phyloP scores from a whole-genome alignment of 2,329 filamentous ascomycete species.

The Nemania serpens region DNA sequence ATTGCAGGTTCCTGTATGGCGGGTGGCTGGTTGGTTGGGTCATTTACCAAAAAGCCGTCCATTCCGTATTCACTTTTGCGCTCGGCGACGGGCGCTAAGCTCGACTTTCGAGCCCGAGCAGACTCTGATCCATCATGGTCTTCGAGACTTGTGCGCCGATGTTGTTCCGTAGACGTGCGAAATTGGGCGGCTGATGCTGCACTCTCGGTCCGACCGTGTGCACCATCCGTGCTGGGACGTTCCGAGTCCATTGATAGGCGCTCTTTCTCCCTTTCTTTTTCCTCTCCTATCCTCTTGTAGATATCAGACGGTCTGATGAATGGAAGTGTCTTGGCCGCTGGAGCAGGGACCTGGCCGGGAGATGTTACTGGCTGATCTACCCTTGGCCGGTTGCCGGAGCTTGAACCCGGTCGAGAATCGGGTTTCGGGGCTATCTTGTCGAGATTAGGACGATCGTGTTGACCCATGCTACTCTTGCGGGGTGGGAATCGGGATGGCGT shows the following conservation, averaged over 20 bases:
- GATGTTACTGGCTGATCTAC: constrained; percentile 47
- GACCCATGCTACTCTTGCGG: constrained; percentile 65
- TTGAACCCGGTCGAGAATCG: constrained; percentile 39
- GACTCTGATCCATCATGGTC: constrained; percentile 45
- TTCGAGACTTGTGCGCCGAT: constrained; percentile 35
- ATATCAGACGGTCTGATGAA: constrained; percentile 78
- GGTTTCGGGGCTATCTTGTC: constrained; percentile 26
- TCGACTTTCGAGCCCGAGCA: constrained; percentile 45
- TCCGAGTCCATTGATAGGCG: constrained; percentile 61
- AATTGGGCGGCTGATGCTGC: constrained; percentile 31
- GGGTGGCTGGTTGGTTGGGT: constrained; percentile 13
- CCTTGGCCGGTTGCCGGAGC: constrained; percentile 40
- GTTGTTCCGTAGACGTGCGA: constrained; percentile 33
- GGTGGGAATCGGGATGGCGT: constrained; percentile 56
- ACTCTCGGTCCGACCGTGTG: constrained; percentile 40
- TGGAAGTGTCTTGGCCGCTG: constrained; percentile 54
- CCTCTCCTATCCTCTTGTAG: constrained; percentile 73
- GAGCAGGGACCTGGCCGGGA: constrained; percentile 44
- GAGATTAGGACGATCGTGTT: constrained; percentile 44
- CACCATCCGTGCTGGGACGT: constrained; percentile 60
- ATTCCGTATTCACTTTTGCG: constrained; percentile 63
- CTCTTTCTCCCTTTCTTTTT: constrained; percentile 66
- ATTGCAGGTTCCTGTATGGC: constrained; percentile 1
- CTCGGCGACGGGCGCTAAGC: constrained; percentile 59
- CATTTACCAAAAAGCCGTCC: constrained; percentile 46